Evolutionary conservation across 768 basidiomycete species (phyloP).

Genomic region (Russula brevipes): DNA sequence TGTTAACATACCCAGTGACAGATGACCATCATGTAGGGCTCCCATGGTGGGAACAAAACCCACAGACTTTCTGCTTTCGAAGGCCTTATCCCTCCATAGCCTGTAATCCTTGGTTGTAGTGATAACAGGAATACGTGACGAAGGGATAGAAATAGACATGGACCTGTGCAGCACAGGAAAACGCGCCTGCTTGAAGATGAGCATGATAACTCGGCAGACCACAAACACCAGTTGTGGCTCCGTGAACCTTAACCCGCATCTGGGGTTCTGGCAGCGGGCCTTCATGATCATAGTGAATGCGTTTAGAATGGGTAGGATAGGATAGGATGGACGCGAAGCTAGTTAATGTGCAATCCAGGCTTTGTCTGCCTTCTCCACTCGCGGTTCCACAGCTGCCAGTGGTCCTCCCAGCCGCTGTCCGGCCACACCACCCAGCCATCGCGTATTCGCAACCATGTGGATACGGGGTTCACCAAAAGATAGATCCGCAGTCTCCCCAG

Average conservation of each 20-base stretch:
- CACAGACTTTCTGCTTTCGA: constrained; percentile 56
- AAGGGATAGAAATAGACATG: constrained; percentile 6
- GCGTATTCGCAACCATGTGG: constrained; percentile 61
- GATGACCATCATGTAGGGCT: constrained; percentile 89
- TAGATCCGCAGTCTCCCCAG: constrained; percentile 46
- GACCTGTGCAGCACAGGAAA: neutral
- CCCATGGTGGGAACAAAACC: constrained; percentile 99
- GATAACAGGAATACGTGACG: constrained; percentile 44
- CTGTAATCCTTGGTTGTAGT: constrained; percentile 57
- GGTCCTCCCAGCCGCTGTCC: constrained; percentile 70
- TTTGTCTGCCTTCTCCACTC: constrained; percentile 46
- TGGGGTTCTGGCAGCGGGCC: neutral
- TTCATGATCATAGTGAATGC: too few relatives aligned
- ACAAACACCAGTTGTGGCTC: neutral
- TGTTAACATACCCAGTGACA: constrained; percentile 68
- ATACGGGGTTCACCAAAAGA: constrained; percentile 53
- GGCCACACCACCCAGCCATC: constrained; percentile 81
- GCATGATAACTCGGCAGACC: neutral
- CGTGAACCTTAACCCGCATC: neutral
- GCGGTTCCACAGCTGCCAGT: constrained; percentile 63
- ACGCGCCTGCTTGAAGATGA: neutral
- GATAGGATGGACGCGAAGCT: neutral
- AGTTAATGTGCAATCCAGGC: constrained; percentile 9
- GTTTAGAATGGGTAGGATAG: too few relatives aligned
- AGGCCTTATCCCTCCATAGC: constrained; percentile 67